Evolutionary conservation across 108 stramenopile genomes (phyloP).

Genomic region (Epipyxis sp.): DNA sequence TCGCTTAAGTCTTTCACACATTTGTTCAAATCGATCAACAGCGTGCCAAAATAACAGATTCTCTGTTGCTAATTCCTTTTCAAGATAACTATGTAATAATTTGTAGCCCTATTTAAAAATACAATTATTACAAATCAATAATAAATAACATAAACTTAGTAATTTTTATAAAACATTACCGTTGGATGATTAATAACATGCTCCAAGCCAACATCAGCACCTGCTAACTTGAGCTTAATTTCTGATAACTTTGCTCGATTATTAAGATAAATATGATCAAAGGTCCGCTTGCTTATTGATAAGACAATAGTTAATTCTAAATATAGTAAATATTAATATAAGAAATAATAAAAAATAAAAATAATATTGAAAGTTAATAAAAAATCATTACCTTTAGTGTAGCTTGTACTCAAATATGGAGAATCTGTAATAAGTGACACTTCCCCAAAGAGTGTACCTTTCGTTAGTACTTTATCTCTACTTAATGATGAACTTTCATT

Average conservation of each 20-base stretch:
- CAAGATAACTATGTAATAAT: not conserved
- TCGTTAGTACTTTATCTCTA: not conserved
- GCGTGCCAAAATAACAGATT: not conserved
- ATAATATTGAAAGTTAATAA: not conserved
- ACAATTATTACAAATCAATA: too few relatives aligned
- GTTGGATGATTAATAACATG: not conserved
- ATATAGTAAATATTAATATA: not conserved
- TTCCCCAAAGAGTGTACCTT: not conserved
- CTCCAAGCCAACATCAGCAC: not conserved
- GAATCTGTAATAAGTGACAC: not conserved
- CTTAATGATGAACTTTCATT: not conserved
- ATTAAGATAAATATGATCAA: not conserved
- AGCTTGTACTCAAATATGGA: not conserved
- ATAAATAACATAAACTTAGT: too few relatives aligned
- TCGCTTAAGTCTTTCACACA: not conserved
- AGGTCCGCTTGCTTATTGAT: not conserved
- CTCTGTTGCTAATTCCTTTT: not conserved
- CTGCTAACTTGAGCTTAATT: not conserved
- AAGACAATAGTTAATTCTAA: not conserved
- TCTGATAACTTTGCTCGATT: not conserved
- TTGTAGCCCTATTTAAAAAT: too few relatives aligned
- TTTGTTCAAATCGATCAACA: not conserved
- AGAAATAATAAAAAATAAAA: not conserved
- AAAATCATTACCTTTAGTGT: not conserved
- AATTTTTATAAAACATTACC: too few relatives aligned